These are phyloP conservation scores for Sclerotinia glacialis DNA, from an alignment of 2,329 filamentous ascomycete species.

Conservation along the genomic window DNA sequence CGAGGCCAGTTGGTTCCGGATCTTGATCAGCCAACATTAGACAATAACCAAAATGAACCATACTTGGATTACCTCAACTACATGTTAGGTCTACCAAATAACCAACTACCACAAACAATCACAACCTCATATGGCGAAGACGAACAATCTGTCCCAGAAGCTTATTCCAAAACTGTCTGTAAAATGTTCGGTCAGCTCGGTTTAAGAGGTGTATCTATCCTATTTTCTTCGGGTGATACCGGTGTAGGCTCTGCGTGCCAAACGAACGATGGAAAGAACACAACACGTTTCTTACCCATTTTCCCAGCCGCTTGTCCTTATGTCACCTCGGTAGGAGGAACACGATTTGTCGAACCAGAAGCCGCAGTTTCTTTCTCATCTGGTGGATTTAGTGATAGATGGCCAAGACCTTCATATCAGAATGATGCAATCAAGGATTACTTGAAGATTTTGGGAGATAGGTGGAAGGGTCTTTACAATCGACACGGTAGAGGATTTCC, in stretches of 20 bases:
- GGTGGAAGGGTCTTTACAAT: slow-evolving; percentile 49
- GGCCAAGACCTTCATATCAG: slow-evolving; percentile 48
- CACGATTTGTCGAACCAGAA: slow-evolving; percentile 50
- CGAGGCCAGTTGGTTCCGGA: slow-evolving; percentile 45
- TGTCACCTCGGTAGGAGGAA: slow-evolving; percentile 64
- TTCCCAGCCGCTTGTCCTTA: slow-evolving; percentile 68
- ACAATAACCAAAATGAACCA: slow-evolving; percentile 62
- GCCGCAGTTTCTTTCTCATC: slow-evolving; percentile 40
- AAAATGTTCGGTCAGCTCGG: slow-evolving; percentile 61
- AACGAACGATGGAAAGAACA: slow-evolving; percentile 57
- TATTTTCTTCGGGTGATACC: slow-evolving; percentile 59
- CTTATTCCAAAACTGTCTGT: slow-evolving; percentile 61
- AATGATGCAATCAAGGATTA: slow-evolving; percentile 46
- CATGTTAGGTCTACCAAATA: slow-evolving; percentile 49
- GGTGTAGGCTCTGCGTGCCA: slow-evolving; percentile 54
- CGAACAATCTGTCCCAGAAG: slow-evolving; percentile 60
- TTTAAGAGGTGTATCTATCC: slow-evolving; percentile 59
- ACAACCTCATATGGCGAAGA: slow-evolving; percentile 66
- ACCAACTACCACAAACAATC: slow-evolving; percentile 57
- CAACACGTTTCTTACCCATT: slow-evolving; percentile 54
- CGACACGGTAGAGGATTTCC: slow-evolving; percentile 52
- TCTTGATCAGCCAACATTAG: slow-evolving; percentile 44
- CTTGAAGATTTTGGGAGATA: slow-evolving; percentile 42
- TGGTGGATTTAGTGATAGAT: slow-evolving; percentile 53
- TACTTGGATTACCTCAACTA: slow-evolving; percentile 61